Percentiles rank a stretch among this genome's conserved stretches.
phyloP scores from a whole-genome alignment of 2,329 filamentous ascomycete genomes.

The Dactylonectria macrodidyma region DNA sequence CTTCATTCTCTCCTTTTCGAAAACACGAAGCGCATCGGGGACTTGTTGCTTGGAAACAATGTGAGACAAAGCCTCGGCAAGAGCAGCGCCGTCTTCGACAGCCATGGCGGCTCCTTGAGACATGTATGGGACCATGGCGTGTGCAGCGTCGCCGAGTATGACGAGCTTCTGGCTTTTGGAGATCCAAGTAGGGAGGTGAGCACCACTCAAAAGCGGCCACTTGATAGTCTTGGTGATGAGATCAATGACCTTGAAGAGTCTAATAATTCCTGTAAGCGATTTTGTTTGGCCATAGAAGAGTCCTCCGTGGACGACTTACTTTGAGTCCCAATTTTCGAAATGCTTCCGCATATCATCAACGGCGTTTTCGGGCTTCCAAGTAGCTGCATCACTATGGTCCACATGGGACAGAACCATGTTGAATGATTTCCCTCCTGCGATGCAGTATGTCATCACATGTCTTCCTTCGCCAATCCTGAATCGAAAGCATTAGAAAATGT shows the following conservation, averaged over 20 bases:
- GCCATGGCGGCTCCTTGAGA: constrained; percentile 61
- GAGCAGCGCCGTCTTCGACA: constrained; percentile 58
- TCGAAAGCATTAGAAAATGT: not conserved
- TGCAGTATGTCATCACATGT: constrained; percentile 63
- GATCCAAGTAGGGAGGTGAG: constrained; percentile 49
- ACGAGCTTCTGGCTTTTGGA: constrained; percentile 49
- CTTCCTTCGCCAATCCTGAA: constrained; percentile 57
- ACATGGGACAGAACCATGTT: constrained; percentile 63
- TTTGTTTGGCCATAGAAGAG: not conserved
- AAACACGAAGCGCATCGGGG: constrained; percentile 52
- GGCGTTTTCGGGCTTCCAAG: constrained; percentile 46
- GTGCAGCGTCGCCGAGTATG: constrained; percentile 59
- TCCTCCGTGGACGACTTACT: constrained; percentile 38
- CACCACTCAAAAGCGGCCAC: constrained; percentile 51
- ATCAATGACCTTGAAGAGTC: constrained; percentile 54
- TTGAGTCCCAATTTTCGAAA: constrained; percentile 52
- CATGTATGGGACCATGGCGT: constrained; percentile 62
- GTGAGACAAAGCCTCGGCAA: constrained; percentile 51
- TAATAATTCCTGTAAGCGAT: constrained; percentile 17
- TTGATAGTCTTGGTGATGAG: constrained; percentile 53
- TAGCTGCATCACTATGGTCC: constrained; percentile 53
- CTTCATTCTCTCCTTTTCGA: constrained; percentile 53
- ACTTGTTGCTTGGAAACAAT: constrained; percentile 49
- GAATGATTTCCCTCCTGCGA: constrained; percentile 58
- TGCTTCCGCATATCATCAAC: constrained; percentile 52